Conservation (phyloP, 2,329 filamentous ascomycete species). For the Sphaerulina vaccinii region DNA sequence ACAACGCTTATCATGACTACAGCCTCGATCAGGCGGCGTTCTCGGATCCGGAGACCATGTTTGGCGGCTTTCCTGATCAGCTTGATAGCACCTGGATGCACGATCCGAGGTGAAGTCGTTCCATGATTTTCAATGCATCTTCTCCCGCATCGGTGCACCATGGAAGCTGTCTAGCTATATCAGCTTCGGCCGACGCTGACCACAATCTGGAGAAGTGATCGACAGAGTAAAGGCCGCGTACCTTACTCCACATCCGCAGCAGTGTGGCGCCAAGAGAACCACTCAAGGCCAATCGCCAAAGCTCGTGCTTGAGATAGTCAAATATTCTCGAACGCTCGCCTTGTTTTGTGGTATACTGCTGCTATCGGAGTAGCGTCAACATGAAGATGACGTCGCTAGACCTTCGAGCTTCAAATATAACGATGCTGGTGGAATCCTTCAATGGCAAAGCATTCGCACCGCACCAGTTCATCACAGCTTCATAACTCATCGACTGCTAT, state of each 20-base stretch:
- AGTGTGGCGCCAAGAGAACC: not conserved
- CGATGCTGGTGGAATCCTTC: not conserved
- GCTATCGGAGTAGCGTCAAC: not conserved
- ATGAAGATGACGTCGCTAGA: no score
- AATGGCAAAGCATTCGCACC: no score
- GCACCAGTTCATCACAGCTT: no score
- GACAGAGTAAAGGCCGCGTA: not conserved
- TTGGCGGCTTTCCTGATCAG: constrained; percentile 11
- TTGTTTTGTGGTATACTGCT: not conserved
- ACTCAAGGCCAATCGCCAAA: not conserved
- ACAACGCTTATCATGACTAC: constrained; percentile 19
- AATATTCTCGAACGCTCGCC: not conserved
- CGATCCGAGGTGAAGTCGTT: constrained; percentile 2
- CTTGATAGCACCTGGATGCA: constrained; percentile 15
- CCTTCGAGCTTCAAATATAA: not conserved
- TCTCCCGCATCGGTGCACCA: not conserved
- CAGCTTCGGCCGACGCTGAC: not conserved
- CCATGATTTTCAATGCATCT: not conserved
- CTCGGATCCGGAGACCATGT: constrained; percentile 16
- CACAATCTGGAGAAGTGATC: not conserved
- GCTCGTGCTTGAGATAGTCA: not conserved
- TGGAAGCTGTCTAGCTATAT: not conserved
- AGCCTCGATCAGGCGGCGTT: constrained; percentile 12
- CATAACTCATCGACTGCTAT: no score
- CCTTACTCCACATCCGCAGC: not conserved